Evolutionary conservation across 2,329 filamentous ascomycete genomes (phyloP).

Genomic region (Neobulgaria alba): DNA sequence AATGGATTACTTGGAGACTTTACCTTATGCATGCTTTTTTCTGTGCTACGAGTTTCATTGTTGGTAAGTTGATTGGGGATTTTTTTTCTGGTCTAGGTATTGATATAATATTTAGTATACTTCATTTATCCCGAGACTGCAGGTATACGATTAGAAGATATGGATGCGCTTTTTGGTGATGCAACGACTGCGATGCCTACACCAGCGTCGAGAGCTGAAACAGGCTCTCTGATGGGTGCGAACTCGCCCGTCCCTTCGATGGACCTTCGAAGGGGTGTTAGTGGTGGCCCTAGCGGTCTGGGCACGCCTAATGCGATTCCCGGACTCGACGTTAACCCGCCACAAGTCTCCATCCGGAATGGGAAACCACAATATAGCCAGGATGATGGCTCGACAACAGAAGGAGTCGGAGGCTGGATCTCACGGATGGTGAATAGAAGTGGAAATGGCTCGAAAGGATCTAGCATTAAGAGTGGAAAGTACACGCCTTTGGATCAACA

Average conservation of each 20-base stretch:
- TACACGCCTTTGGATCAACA: constrained; percentile 35
- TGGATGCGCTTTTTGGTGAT: constrained; percentile 92
- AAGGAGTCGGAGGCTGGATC: constrained; percentile 63
- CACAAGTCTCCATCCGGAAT: constrained; percentile 46
- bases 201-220: constrained; percentile 67
- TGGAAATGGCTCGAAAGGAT: constrained; percentile 27
- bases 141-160: constrained; percentile 90
- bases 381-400: constrained; percentile 25
- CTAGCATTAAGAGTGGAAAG: constrained; percentile 19
- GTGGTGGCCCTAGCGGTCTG: constrained; percentile 31
- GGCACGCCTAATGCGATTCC: constrained; percentile 65
- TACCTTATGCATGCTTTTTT: constrained; percentile 97
- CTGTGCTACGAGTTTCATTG: constrained; percentile 87
- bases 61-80: constrained; percentile 57
- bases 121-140: constrained; percentile 97
- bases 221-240: constrained; percentile 69
- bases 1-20: constrained; percentile 84
- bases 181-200: constrained; percentile 77
- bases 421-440: constrained; percentile 54
- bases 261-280: constrained; percentile 51
- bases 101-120: constrained; percentile 56
- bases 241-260: constrained; percentile 75
- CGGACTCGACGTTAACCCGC: constrained; percentile 73
- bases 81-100: background rate
- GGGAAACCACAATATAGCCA: constrained; percentile 37